Percentiles rank a stretch among this genome's conserved stretches.
These are phyloP conservation scores for Lactarius trivialis DNA, from an alignment of 768 basidiomycete genomes.

Conservation along the genomic window DNA sequence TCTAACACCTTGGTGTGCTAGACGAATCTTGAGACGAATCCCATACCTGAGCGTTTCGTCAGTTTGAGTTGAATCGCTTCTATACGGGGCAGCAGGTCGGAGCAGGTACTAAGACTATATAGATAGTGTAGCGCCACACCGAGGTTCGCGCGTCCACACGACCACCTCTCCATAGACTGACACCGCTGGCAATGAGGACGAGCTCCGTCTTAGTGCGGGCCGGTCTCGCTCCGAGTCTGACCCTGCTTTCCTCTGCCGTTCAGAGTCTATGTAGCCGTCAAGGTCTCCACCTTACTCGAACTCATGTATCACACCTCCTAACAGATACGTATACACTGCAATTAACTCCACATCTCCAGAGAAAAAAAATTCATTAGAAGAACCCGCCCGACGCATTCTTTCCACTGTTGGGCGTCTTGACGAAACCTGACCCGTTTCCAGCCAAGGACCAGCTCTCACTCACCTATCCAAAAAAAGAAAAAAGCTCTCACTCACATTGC, in stretches of 20 bases:
- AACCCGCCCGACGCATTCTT: slow-evolving; percentile 65
- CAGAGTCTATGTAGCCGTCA: slow-evolving; percentile 28
- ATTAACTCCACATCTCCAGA: slow-evolving; percentile 36
- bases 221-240: slow-evolving; percentile 1
- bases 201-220: background rate
- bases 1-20: too few species aligned
- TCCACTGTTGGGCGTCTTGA: slow-evolving; percentile 60
- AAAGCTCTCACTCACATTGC: slow-evolving; percentile 41
- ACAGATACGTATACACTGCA: background rate
- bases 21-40: too few species aligned
- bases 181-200: slow-evolving; percentile 1
- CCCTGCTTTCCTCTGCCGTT: slow-evolving; percentile 18
- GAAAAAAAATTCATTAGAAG: slow-evolving; percentile 76
- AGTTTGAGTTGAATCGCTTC: too few species aligned
- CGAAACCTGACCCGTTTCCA: slow-evolving; percentile 41
- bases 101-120: too few species aligned
- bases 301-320: slow-evolving; percentile 3
- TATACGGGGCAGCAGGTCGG: too few species aligned
- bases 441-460: too few species aligned
- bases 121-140: too few species aligned
- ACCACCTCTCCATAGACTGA: too few species aligned
- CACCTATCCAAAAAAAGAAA: too few species aligned
- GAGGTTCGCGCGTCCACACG: too few species aligned
- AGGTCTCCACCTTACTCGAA: slow-evolving; percentile 29
- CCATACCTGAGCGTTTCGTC: too few species aligned